Evolutionary conservation across 2,329 filamentous ascomycete species (phyloP), one percentile per base, ranked within the genome.

Genomic region (Alternaria gansuensis): DNA sequence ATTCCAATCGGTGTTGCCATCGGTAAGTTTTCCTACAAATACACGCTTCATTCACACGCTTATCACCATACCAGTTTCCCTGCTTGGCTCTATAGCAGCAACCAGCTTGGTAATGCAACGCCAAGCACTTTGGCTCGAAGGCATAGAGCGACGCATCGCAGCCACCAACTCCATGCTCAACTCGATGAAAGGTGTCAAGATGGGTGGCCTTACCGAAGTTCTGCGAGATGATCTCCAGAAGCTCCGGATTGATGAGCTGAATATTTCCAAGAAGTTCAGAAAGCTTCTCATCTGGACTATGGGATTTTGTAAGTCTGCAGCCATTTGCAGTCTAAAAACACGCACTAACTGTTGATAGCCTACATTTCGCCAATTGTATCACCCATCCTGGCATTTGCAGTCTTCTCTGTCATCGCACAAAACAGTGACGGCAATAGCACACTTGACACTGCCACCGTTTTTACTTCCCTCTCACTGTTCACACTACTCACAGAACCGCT

Each of bases 131-230:
- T 83, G 81, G 81, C 77, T 81, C 33, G 77, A 79, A 46, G 76
- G 72, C 26, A 79, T 83, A 11, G 77, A 83, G 64, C 71, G 76
- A 37, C 78, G 81, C 5, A 75, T 83, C 4, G 72, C 76, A 5
- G 71, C 78, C 4, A 83, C 81, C 0, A 70, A 75, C 1, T 71
- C 70, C 3, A 76, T 81, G 69, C 74, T 83, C 0, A 72, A 72
- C n/a, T 76, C 79, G 3, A 81, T 83, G 72, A 81, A 81, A 59
- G 75, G 78, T 26, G 73, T 83, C 23, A 83, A 82, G 64, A 82
- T 82, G 75, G 74, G 78, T 11, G 79, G 79, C 0, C 64, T 75
- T 6, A 73, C 72, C 3, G 68, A 75, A 51, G 67, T 74, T 1
- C 50, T 76, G 13, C 62, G 68, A 23, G 63, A 70, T 8, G 70